Conservation (phyloP, 73 alveolate species). For the Paramecium octaurelia region DNA sequence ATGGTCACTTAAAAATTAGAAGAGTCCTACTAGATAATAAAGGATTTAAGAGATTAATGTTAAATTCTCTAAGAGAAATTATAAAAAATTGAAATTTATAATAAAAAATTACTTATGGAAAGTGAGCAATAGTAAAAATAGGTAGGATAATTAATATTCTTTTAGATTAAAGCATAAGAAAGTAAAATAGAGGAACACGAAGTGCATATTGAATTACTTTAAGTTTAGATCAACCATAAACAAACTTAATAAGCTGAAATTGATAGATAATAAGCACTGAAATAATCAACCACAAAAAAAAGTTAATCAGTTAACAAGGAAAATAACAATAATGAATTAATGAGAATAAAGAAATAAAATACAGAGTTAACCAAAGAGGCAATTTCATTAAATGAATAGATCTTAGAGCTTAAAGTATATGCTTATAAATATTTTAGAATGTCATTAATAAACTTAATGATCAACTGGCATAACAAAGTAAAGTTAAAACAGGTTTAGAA, state of each 20-base stretch:
- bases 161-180: background rate
- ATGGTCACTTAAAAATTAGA: background rate
- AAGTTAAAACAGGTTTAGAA: background rate
- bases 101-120: background rate
- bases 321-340: background rate
- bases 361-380: constrained; percentile 47
- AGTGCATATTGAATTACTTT: background rate
- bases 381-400: background rate
- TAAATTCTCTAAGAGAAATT: background rate
- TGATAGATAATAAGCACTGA: background rate
- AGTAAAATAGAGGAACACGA: constrained; percentile 37
- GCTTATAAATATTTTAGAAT: background rate
- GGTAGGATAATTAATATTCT: background rate
- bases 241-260: background rate
- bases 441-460: background rate
- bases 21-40: constrained; percentile 5
- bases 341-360: background rate
- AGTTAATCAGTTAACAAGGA: background rate
- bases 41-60: background rate
- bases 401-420: background rate
- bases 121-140: background rate
- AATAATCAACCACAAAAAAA: background rate
- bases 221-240: constrained; percentile 19
- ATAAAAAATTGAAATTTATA: background rate
- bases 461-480: background rate